phyloP scores from a whole-genome alignment of 2,329 filamentous ascomycete species.

The Paramyrothecium sp. region DNA sequence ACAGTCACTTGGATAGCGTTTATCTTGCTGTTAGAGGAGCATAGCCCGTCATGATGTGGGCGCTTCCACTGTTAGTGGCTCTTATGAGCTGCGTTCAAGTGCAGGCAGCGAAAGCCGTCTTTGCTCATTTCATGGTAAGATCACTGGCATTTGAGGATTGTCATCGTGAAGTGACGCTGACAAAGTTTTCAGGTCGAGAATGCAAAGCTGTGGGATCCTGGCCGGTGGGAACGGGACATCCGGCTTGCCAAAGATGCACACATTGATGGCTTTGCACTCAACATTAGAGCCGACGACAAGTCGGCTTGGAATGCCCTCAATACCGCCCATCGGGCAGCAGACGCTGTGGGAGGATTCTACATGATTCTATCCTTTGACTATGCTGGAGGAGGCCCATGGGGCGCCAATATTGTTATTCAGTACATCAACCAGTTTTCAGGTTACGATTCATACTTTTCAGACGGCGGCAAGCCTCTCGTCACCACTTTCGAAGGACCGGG shows the following conservation, averaged over 20 bases:
- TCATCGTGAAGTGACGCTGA: not conserved
- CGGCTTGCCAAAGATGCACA: not conserved
- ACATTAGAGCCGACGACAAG: not conserved
- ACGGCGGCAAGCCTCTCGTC: conserved; percentile 2
- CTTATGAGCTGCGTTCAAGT: no score
- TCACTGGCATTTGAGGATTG: not conserved
- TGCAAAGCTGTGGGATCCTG: not conserved
- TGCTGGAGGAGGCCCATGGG: conserved; percentile 5
- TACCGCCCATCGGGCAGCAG: not conserved
- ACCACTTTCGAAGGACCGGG: conserved; percentile 5
- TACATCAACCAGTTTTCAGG: conserved; percentile 3
- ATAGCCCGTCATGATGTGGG: no score
- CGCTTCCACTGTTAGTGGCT: no score
- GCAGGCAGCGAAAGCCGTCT: not conserved
- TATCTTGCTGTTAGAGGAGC: no score
- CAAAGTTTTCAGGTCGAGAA: not conserved
- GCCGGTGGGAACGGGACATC: not conserved
- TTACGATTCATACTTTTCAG: conserved; percentile 2
- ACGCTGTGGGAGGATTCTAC: not conserved
- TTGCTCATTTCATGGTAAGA: not conserved
- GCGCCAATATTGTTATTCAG: conserved; percentile 1
- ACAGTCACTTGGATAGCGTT: no score
- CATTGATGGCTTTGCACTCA: not conserved
- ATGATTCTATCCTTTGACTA: conserved; percentile 9
- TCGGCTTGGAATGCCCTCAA: not conserved